phyloP scores from a whole-genome alignment of 2,329 filamentous ascomycete genomes.

The Trichophyton mentagrophytes region DNA sequence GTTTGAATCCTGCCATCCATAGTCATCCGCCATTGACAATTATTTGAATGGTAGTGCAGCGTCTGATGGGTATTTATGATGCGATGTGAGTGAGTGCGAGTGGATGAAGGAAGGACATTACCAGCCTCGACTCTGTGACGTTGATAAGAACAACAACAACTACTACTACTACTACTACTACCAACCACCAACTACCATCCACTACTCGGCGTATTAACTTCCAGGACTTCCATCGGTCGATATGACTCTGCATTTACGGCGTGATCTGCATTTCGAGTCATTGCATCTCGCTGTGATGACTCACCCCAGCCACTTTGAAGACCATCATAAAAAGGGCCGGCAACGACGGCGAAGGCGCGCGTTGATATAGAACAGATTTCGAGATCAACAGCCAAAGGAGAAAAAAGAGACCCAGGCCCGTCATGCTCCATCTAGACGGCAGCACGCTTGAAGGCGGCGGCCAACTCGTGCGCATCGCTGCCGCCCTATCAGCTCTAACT shows the following conservation, averaged over 20 bases:
- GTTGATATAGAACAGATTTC: slow-evolving; percentile 19
- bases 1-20: too few relatives aligned
- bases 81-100: too few relatives aligned
- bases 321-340: background rate
- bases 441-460: slow-evolving; percentile 50
- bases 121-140: too few relatives aligned
- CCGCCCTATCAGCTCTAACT: slow-evolving; percentile 44
- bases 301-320: background rate
- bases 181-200: too few relatives aligned
- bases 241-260: background rate
- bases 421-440: slow-evolving; percentile 37
- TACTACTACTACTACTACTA: too few relatives aligned
- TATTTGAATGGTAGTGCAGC: too few relatives aligned
- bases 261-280: background rate
- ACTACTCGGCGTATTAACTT: background rate
- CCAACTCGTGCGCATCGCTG: slow-evolving; percentile 46
- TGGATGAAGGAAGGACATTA: too few relatives aligned
- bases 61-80: too few relatives aligned
- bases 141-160: too few relatives aligned
- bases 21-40: too few relatives aligned
- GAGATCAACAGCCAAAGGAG: slow-evolving; percentile 3
- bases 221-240: background rate
- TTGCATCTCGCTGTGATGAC: background rate
- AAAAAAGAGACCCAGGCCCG: background rate
- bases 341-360: background rate